Base-by-base conservation (phyloP, 768 basidiomycete species). In the Trametopsis cervina region DNA sequence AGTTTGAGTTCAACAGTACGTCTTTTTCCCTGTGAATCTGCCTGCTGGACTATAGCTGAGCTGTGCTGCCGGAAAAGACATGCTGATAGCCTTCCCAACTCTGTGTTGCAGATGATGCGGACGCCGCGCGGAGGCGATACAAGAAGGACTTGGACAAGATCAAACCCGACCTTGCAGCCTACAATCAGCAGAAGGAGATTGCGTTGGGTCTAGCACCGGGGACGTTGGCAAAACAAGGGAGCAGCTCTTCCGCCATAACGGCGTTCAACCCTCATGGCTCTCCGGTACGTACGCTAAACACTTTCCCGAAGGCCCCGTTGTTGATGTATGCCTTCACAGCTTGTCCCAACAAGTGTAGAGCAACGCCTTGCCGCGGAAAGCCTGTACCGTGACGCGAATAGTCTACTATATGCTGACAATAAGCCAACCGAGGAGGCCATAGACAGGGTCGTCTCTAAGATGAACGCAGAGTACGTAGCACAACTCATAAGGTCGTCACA, bases 351-450 rank as follows among this genome's bases (percentile, higher is more conserved):
- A 26, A 75, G 68, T 27, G 72, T 79, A 42, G 74, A 84, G 54
- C 86, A 88, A 60, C 76, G 76, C 49, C 66, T 83, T 40, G 83
- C 86, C 22, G 76, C 75, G 22, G 92, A 95, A 54, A 81, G 79
- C 55, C 71, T 98, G 39, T 99, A 98, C 65, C 78, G 94, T 42
- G 95, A 98, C 55, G 89, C 91, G 22, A 95, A 96, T 58, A 89
- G 83, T 3, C 72, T 98, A 20, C 74, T 91, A 10, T 99, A 98
- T 61, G 95, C 89, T 1, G 94, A 98, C 65, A 91, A 79, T 72
- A 96, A 95, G 60, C 96, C 96, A 2, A 80, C 76, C 17, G 95
- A 99, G 59, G 96, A 98, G 38, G 93, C 91, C 4, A 90, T 98
- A 50, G 96, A 99, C 66, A 70, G 89, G 33, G 85, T 98, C 20